Percentiles rank a stretch among this genome's conserved stretches.
Conservation (phyloP, 2,329 filamentous ascomycete genomes). For the Microthyrium microscopicum region DNA sequence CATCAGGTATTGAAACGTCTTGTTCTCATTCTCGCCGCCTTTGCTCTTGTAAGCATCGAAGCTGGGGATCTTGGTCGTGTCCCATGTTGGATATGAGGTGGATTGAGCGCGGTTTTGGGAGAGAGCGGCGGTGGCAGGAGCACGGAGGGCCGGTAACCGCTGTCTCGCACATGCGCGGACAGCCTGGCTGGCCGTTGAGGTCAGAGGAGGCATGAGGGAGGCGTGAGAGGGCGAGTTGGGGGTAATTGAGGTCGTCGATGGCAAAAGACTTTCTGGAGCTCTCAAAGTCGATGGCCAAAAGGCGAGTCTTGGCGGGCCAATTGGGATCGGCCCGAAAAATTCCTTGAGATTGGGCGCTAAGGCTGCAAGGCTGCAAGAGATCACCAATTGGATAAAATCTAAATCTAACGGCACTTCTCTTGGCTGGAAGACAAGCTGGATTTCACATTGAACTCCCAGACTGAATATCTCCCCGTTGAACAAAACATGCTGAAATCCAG, state of each 20-base stretch:
- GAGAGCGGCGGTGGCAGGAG: constrained; percentile 22
- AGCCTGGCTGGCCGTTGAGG: constrained; percentile 28
- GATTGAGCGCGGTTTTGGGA: constrained; percentile 27
- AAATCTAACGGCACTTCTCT: too few species aligned
- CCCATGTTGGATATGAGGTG: constrained; percentile 17
- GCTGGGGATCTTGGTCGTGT: constrained; percentile 61
- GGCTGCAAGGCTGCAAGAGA: too few species aligned
- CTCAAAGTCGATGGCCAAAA: neutral
- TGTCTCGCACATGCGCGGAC: constrained; percentile 30
- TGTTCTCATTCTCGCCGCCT: constrained; percentile 52
- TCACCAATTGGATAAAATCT: too few species aligned
- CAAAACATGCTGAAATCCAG: too few species aligned
- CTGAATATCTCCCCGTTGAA: too few species aligned
- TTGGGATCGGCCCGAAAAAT: too few species aligned
- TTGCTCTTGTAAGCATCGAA: constrained; percentile 77
- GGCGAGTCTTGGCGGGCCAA: too few species aligned
- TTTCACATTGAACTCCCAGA: too few species aligned
- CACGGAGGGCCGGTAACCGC: constrained; percentile 29
- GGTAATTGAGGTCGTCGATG: constrained; percentile 3
- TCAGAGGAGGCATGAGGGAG: constrained; percentile 30
- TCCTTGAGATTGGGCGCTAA: too few species aligned
- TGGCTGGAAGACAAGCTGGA: too few species aligned
- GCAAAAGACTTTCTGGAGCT: neutral
- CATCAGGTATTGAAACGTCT: constrained; percentile 96
- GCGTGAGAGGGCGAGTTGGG: constrained; percentile 10